phyloP scores from a whole-genome alignment of 108 stramenopile species.

The Aureococcus anophagefferens region DNA sequence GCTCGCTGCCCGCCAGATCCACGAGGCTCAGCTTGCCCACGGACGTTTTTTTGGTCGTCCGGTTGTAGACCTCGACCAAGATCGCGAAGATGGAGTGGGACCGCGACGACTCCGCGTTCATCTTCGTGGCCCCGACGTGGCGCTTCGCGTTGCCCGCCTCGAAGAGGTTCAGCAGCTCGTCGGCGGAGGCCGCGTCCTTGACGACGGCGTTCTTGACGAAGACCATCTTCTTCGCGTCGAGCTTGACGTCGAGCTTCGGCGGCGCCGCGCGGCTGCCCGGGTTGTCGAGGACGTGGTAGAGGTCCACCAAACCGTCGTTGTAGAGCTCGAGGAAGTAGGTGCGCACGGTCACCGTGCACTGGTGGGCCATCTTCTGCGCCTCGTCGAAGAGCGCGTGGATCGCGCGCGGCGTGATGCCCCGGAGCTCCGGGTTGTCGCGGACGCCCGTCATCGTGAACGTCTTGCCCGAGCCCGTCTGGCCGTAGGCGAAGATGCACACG shows the following conservation, averaged over 20 bases:
- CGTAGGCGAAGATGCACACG: slow-evolving; percentile 55
- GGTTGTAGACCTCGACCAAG: slow-evolving; percentile 33
- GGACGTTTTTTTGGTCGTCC: slow-evolving; percentile 45
- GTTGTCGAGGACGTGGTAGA: slow-evolving; percentile 35
- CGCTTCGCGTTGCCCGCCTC: slow-evolving; percentile 39
- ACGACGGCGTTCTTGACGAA: slow-evolving; percentile 34
- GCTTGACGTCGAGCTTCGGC: slow-evolving; percentile 47
- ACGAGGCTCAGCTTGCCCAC: slow-evolving; percentile 5
- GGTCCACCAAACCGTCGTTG: slow-evolving; percentile 46
- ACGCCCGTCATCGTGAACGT: slow-evolving; percentile 5
- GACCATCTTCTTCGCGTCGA: slow-evolving; percentile 45
- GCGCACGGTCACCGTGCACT: slow-evolving; percentile 16
- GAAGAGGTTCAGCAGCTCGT: no score
- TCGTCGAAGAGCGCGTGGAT: slow-evolving; percentile 29
- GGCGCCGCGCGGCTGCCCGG: slow-evolving; percentile 9
- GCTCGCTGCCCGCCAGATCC: slow-evolving; percentile 36
- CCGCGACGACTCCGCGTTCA: slow-evolving; percentile 50
- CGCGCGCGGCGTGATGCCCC: slow-evolving; percentile 41
- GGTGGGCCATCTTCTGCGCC: slow-evolving; percentile 12
- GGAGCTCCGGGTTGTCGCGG: slow-evolving; percentile 8
- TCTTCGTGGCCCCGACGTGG: slow-evolving; percentile 48
- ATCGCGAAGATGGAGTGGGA: slow-evolving; percentile 45
- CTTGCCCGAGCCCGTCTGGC: no score
- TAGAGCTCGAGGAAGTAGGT: slow-evolving; percentile 48
- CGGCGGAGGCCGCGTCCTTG: slow-evolving; percentile 21